These are phyloP conservation scores for Xylariaceae sp. DNA, from an alignment of 2,329 filamentous ascomycete genomes.

Conservation along the genomic window DNA sequence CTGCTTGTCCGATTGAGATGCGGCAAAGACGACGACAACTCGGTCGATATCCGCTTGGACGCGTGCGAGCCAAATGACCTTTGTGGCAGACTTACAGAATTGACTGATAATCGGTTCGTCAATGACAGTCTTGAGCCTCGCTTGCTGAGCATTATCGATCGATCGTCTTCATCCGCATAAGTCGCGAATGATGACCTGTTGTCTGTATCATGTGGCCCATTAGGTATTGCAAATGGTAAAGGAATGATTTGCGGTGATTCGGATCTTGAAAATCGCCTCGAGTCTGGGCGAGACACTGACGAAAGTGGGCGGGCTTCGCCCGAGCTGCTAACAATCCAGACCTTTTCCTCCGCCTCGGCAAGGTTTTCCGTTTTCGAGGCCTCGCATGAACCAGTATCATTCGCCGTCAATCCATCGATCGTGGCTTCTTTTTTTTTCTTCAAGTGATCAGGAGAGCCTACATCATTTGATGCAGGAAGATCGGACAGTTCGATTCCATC, in stretches of 20 bases:
- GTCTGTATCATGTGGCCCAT: slow-evolving; percentile 24
- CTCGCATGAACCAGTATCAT: slow-evolving; percentile 42
- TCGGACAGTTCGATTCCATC: slow-evolving; percentile 54
- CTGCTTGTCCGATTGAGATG: slow-evolving; percentile 32
- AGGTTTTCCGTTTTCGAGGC: slow-evolving; percentile 12
- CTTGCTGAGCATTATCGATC: slow-evolving; percentile 24
- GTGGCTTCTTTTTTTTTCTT: slow-evolving; percentile 1
- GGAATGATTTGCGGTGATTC: slow-evolving; percentile 47
- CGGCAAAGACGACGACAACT: slow-evolving; percentile 16
- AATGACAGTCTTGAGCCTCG: slow-evolving; percentile 35
- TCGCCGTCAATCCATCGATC: slow-evolving; percentile 36
- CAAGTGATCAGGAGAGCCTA: slow-evolving; percentile 8
- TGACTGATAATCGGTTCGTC: slow-evolving; percentile 46
- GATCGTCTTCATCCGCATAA: slow-evolving; percentile 56
- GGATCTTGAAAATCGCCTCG: slow-evolving; percentile 28
- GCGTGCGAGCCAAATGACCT: slow-evolving; percentile 26
- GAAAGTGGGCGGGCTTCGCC: slow-evolving; percentile 28
- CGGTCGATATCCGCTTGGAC: slow-evolving; percentile 21
- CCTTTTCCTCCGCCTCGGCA: slow-evolving; percentile 31
- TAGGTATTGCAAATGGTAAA: slow-evolving; percentile 61
- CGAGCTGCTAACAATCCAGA: slow-evolving; percentile 30
- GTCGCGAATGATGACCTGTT: slow-evolving; percentile 67
- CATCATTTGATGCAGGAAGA: slow-evolving; percentile 35
- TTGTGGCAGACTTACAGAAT: slow-evolving; percentile 44
- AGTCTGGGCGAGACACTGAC: slow-evolving; percentile 23